Evolutionary conservation across 225 moss, liverwort and hornwort genomes (phyloP).

Genomic region (Sphagnum tenellum): DNA sequence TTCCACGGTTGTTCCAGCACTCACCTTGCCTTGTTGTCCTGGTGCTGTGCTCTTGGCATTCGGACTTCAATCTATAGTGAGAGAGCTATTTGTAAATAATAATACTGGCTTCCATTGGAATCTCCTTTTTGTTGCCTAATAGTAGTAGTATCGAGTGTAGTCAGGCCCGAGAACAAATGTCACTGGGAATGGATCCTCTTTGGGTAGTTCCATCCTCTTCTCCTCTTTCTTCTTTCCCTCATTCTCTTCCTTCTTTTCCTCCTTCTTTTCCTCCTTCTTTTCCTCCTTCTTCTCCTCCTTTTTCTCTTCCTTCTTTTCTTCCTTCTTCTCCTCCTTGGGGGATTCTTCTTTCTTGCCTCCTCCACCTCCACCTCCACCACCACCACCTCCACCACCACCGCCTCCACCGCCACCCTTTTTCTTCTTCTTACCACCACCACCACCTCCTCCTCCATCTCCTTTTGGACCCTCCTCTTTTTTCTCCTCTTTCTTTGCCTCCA

Average conservation of each 20-base stretch:
- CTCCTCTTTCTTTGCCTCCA: slow-evolving; percentile 3
- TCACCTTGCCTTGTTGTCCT: no score
- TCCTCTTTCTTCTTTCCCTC: slow-evolving; percentile 12
- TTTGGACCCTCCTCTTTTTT: not conserved
- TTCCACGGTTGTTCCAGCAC: no score
- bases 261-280: slow-evolving; percentile 7
- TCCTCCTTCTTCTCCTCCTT: slow-evolving; percentile 12
- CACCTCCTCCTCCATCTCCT: slow-evolving; percentile 1
- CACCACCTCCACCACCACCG: slow-evolving; percentile 15
- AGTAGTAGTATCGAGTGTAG: slow-evolving; percentile 54
- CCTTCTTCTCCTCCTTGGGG: slow-evolving; percentile 13
- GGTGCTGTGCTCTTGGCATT: no score
- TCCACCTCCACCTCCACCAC: slow-evolving; percentile 7
- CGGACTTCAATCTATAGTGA: no score
- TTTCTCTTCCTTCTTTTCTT: slow-evolving; percentile 15
- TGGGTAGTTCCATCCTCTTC: slow-evolving; percentile 8
- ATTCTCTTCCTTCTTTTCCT: slow-evolving; percentile 19
- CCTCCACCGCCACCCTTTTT: slow-evolving; percentile 11
- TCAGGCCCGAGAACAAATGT: slow-evolving; percentile 51
- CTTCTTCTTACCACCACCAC: slow-evolving; percentile 11
- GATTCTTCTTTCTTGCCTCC: not conserved
- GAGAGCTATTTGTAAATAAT: no score
- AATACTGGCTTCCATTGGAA: no score
- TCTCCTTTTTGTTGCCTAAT: slow-evolving; percentile 1
- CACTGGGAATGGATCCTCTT: slow-evolving; percentile 39